These are phyloP conservation scores for Colletotrichum costaricense DNA, from an alignment of 2,329 filamentous ascomycete genomes.

Conservation along the genomic window DNA sequence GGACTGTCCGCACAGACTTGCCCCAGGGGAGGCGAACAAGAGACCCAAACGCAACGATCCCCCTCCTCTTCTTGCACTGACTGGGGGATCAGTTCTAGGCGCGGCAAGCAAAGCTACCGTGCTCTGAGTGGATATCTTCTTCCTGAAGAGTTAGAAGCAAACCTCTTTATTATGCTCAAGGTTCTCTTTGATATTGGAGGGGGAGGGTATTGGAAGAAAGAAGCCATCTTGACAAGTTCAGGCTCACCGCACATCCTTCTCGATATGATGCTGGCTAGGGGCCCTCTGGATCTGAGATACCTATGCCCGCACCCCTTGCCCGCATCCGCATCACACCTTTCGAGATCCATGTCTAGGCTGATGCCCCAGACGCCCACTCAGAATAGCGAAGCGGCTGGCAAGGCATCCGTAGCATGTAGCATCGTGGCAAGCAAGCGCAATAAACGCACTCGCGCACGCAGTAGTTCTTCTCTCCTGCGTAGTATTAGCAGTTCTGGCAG, in stretches of 20 bases:
- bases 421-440: neutral
- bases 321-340: neutral
- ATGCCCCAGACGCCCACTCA: neutral
- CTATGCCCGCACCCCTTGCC: neutral
- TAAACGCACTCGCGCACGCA: neutral
- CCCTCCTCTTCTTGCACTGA: neutral
- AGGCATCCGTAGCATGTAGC: neutral
- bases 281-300: neutral
- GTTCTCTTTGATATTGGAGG: neutral
- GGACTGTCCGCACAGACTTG: slow-evolving; percentile 3
- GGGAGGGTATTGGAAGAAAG: neutral
- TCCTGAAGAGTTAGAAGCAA: neutral
- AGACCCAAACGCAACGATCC: neutral
- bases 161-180: neutral
- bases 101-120: neutral
- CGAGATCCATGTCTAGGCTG: neutral
- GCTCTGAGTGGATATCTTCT: neutral
- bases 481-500: neutral
- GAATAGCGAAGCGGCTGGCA: neutral
- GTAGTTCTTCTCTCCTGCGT: neutral
- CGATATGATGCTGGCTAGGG: neutral
- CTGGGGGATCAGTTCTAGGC: neutral
- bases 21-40: neutral
- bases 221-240: neutral
- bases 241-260: neutral